Evolutionary conservation across 1,284 basidiomycete species (phyloP), one percentile per base, ranked within the genome.

Genomic region (Apiotrichum gamsii): DNA sequence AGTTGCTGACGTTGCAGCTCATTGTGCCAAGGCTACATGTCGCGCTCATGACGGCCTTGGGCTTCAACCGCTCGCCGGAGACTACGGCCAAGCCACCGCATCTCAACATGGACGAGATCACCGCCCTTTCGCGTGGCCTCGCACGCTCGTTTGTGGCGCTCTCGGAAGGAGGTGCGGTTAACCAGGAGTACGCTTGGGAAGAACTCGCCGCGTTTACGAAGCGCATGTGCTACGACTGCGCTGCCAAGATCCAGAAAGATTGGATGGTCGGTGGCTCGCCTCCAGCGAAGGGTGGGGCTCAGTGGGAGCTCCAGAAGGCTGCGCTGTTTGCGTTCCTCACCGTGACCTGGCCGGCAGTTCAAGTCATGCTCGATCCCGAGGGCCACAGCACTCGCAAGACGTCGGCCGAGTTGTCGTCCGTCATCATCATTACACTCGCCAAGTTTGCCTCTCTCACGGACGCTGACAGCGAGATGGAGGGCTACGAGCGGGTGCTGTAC

Each of bases 401-500:
- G 19, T 33, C 55, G 2, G 29, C 42, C 5, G 19, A 39, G 9
- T 35, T 61, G 2, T 53, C 61, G 1, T 25, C 43, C 1, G 38
- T 47, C 3, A 47, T 60, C n/a, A 25, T 65, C 9, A 10, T 44
- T 3, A 57, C 59, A 0, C 41, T 69, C 15, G 39, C 49, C 16
- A 48, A 50, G 21, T 63, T 64, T 34, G 37, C 61, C 0, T 45
- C 52, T 10, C 29, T 60, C 9, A 50, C 50, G 2, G 52, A 54
- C 9, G 42, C 33, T 6, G 45, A 47, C 8, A 51, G 49, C 15
- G 52, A 45, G 0, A 34, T 52, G 3, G 61, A 62, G 23, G 40
- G 51, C 8, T 64, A 62, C 39, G 58, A 67, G 16, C 40, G 52
- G 21, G 35, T 63, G 3, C 35, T 67, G 14, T 60, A 58, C 47